phyloP scores from a whole-genome alignment of 805 yeast genomes.

The Candida insectalens region DNA sequence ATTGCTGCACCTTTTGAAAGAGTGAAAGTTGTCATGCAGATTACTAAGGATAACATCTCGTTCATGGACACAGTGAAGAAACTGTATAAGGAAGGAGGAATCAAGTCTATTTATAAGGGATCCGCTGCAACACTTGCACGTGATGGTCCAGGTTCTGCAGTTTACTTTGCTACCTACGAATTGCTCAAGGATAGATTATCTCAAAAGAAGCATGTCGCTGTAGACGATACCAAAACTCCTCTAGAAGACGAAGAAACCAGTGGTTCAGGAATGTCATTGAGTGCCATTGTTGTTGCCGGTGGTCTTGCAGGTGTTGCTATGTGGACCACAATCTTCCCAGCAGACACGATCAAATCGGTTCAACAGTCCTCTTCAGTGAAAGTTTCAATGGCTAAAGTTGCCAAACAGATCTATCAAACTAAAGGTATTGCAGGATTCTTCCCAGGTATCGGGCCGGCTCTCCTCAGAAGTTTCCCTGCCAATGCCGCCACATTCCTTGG shows the following conservation, averaged over 20 bases:
- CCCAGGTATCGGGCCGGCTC: slow-evolving; percentile 97
- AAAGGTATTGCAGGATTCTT: slow-evolving; percentile 88
- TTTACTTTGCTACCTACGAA: slow-evolving; percentile 93
- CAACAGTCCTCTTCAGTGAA: slow-evolving; percentile 56
- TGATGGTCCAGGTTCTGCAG: slow-evolving; percentile 96
- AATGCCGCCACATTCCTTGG: slow-evolving; percentile 98
- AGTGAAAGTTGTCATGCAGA: slow-evolving; percentile 86
- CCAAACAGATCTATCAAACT: slow-evolving; percentile 55
- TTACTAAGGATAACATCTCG: slow-evolving; percentile 32
- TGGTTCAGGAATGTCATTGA: slow-evolving; percentile 50
- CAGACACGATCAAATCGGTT: slow-evolving; percentile 85
- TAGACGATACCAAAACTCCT: slow-evolving; percentile 5
- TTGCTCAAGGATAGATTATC: slow-evolving; percentile 57
- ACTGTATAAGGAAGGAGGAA: slow-evolving; percentile 72
- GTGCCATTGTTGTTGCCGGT: slow-evolving; percentile 81
- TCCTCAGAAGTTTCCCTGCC: slow-evolving; percentile 92
- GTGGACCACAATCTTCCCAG: slow-evolving; percentile 96
- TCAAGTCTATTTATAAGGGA: slow-evolving; percentile 81
- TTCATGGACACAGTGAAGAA: slow-evolving; percentile 55
- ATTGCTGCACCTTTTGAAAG: slow-evolving; percentile 98
- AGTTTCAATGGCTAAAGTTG: slow-evolving; percentile 52
- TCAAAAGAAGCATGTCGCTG: slow-evolving; percentile 7
- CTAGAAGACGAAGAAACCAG: slow-evolving; percentile 6
- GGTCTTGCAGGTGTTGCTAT: slow-evolving; percentile 93
- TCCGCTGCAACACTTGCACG: slow-evolving; percentile 87